Evolutionary conservation across 2,329 filamentous ascomycete species (phyloP).

Genomic region (Xylariales sp.): DNA sequence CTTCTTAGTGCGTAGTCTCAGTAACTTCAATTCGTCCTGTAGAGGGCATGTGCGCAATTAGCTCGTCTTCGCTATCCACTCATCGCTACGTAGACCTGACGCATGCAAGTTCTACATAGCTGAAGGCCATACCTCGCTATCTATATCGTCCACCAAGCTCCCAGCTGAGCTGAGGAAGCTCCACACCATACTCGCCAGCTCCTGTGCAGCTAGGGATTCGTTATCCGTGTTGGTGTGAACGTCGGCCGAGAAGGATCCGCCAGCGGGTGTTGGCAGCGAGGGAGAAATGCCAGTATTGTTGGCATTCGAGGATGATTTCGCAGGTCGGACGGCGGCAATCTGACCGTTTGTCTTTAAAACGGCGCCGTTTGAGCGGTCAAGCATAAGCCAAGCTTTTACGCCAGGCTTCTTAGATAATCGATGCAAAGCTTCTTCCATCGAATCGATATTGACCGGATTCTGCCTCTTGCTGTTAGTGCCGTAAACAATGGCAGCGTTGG

Average conservation of each 20-base stretch:
- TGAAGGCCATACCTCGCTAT: conserved; percentile 68
- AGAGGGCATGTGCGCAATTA: conserved; percentile 20
- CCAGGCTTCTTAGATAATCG: conserved; percentile 81
- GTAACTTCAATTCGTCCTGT: conserved; percentile 79
- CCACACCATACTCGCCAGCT: conserved; percentile 82
- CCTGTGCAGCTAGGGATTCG: conserved; percentile 72
- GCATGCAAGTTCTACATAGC: conserved; percentile 8
- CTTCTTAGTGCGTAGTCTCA: conserved; percentile 83
- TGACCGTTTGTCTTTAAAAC: conserved; percentile 82
- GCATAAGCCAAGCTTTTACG: conserved; percentile 80
- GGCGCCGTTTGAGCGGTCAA: conserved; percentile 77
- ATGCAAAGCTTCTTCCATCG: conserved; percentile 72
- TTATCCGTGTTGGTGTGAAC: conserved; percentile 55
- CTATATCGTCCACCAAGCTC: conserved; percentile 76
- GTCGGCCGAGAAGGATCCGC: conserved; percentile 60
- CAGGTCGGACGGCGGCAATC: conserved; percentile 67
- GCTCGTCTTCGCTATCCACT: conserved; percentile 11
- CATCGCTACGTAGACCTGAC: background rate
- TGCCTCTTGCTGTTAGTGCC: conserved; percentile 26
- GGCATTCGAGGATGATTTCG: conserved; percentile 46
- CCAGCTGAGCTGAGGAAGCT: conserved; percentile 77
- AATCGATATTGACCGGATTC: conserved; percentile 65
- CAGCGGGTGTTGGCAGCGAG: conserved; percentile 45
- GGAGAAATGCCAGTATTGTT: conserved; percentile 36
- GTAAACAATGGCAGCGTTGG: background rate